Conservation (phyloP, 495 filamentous ascomycete genomes). For the Clavariopsis aquatica region DNA sequence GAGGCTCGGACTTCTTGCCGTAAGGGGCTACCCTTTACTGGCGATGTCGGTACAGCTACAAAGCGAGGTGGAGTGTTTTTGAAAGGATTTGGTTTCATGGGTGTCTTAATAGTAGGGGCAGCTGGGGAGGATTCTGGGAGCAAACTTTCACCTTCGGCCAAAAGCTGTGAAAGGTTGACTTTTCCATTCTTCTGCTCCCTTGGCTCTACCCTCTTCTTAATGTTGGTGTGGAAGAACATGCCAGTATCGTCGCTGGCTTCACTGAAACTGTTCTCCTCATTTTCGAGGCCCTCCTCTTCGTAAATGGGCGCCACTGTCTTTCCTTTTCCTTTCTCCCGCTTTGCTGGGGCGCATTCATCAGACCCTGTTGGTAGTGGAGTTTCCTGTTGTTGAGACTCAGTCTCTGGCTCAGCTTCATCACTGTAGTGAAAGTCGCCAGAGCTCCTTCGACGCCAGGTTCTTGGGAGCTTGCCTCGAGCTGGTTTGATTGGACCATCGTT, state of each 20-base stretch:
- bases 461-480: constrained; percentile 47
- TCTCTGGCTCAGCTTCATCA: constrained; percentile 35
- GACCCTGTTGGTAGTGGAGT: constrained; percentile 1
- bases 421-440: constrained; percentile 43
- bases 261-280: constrained; percentile 27
- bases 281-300: background rate
- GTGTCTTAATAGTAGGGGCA: background rate
- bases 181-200: constrained; percentile 6
- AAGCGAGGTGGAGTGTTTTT: constrained; percentile 24
- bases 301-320: constrained; percentile 8
- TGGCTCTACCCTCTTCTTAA: background rate
- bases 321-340: constrained; percentile 22
- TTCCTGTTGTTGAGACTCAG: constrained; percentile 3
- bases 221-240: constrained; percentile 42
- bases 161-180: constrained; percentile 26
- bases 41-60: constrained; percentile 12
- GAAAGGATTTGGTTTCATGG: constrained; percentile 14
- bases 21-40: constrained; percentile 23
- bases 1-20: constrained; percentile 13
- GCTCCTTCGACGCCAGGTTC: constrained; percentile 49
- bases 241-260: constrained; percentile 44
- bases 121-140: constrained; percentile 20
- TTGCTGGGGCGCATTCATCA: background rate
- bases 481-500: constrained; percentile 38
- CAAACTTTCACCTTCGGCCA: constrained; percentile 21